Conservation (phyloP, 306 rosid genomes). For the Abrus pulchellus region DNA sequence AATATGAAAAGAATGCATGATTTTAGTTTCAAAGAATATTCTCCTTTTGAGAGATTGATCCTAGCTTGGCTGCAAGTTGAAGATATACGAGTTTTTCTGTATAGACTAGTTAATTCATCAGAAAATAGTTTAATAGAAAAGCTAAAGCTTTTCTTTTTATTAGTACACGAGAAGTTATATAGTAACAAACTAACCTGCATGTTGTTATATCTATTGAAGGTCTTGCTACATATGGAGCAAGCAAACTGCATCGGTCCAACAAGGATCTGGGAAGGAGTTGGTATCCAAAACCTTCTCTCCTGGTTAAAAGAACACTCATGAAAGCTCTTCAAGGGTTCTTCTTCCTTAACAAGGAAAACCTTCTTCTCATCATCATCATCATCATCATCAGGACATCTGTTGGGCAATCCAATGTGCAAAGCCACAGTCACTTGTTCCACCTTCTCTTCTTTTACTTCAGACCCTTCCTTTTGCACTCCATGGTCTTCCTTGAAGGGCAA, state of each 20-base stretch:
- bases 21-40: constrained; percentile 2
- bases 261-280: constrained; percentile 91
- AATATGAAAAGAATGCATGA: constrained; percentile 19
- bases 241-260: constrained; percentile 98
- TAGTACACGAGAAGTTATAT: constrained; percentile 1
- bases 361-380: constrained; percentile 35
- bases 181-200: constrained; percentile 82
- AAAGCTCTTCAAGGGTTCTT: constrained; percentile 48
- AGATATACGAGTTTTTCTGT: not conserved
- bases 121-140: constrained; percentile 14
- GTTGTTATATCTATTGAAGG: constrained; percentile 94
- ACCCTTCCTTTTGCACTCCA: constrained; percentile 53
- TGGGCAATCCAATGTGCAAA: constrained; percentile 90
- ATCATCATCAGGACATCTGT: constrained; percentile 14
- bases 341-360: constrained; percentile 58
- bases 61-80: not conserved
- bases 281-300: constrained; percentile 90
- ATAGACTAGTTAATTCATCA: constrained; percentile 16
- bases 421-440: constrained; percentile 72
- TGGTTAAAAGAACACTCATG: constrained; percentile 56
- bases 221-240: constrained; percentile 90
- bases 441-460: constrained; percentile 65
- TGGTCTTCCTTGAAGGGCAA: constrained; percentile 61
- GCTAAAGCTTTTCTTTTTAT: not conserved
- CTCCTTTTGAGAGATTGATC: not conserved